Evolutionary conservation across 805 yeast genomes (phyloP).

Genomic region (Monosporozyma yasuniensis): DNA sequence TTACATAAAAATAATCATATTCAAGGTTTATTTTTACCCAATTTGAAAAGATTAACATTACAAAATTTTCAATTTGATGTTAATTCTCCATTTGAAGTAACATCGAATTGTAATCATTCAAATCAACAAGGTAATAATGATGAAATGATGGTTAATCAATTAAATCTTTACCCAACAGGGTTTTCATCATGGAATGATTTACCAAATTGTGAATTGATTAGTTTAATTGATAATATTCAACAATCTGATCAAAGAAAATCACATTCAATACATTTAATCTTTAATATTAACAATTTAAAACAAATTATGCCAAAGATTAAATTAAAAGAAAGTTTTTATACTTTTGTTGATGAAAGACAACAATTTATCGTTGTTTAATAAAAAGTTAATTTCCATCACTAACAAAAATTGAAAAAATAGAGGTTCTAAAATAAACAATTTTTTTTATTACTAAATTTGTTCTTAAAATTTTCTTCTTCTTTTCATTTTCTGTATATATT

Average conservation of each 20-base stretch:
- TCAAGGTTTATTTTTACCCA: slow-evolving; percentile 19
- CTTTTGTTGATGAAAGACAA: slow-evolving; percentile 17
- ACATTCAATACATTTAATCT: slow-evolving; percentile 8
- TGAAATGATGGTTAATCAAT: slow-evolving; percentile 6
- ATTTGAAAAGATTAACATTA: slow-evolving; percentile 8
- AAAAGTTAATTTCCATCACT: too few relatives aligned
- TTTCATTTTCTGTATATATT: too few relatives aligned
- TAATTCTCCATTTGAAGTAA: slow-evolving; percentile 1
- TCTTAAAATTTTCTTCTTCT: too few relatives aligned
- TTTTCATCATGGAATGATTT: slow-evolving; percentile 24
- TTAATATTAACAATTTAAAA: slow-evolving; percentile 16
- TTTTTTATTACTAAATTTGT: too few relatives aligned
- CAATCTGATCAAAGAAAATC: background rate
- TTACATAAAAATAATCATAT: slow-evolving; percentile 10
- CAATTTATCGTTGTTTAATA: slow-evolving; percentile 15
- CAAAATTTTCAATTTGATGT: slow-evolving; percentile 2
- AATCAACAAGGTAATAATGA: background rate
- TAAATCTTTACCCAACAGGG: slow-evolving; percentile 8
- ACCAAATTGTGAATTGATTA: slow-evolving; percentile 8
- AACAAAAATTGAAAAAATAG: too few relatives aligned
- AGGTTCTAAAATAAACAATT: too few relatives aligned
- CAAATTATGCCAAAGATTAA: slow-evolving; percentile 12
- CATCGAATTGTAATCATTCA: background rate
- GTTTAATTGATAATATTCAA: slow-evolving; percentile 4
- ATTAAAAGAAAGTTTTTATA: slow-evolving; percentile 14